Evolutionary conservation across 495 filamentous ascomycete species (phyloP).

Genomic region (Endocarpon pusillum): DNA sequence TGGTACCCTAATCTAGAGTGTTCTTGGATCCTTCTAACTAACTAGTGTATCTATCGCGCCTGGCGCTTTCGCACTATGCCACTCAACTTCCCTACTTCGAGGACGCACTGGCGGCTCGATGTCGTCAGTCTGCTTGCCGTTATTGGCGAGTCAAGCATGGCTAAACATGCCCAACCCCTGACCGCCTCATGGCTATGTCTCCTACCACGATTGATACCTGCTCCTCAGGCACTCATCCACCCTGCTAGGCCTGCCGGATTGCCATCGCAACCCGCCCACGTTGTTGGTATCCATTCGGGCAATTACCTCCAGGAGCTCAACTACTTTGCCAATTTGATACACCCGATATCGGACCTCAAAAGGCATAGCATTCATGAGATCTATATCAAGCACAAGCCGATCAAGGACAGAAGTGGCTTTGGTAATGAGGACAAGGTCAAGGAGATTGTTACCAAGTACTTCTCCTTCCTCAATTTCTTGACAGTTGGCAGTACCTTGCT

Average conservation of each 20-base stretch:
- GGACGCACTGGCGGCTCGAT: slow-evolving; percentile 27
- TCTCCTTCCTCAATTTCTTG: slow-evolving; percentile 35
- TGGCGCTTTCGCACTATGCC: too few relatives aligned
- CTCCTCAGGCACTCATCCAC: slow-evolving; percentile 45
- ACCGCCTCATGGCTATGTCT: slow-evolving; percentile 37
- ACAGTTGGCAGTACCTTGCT: slow-evolving; percentile 30
- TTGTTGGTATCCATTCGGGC: slow-evolving; percentile 41
- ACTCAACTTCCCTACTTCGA: too few relatives aligned
- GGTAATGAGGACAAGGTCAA: too few relatives aligned
- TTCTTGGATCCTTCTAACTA: too few relatives aligned
- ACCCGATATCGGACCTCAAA: slow-evolving; percentile 32
- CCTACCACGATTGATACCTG: slow-evolving; percentile 48
- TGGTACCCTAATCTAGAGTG: too few relatives aligned
- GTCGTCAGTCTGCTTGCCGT: slow-evolving; percentile 46
- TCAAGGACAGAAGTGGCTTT: slow-evolving; percentile 4
- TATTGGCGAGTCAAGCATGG: slow-evolving; percentile 41
- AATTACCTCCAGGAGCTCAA: slow-evolving; percentile 34
- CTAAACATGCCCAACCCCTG: slow-evolving; percentile 36
- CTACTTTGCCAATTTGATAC: slow-evolving; percentile 44
- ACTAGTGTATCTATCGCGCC: too few relatives aligned
- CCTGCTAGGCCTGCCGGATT: slow-evolving; percentile 38
- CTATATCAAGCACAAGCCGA: slow-evolving; percentile 25
- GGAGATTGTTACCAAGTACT: too few relatives aligned
- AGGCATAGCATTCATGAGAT: too few relatives aligned
- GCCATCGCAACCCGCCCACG: slow-evolving; percentile 30